Percentiles rank a stretch among this genome's conserved stretches.
Conservation (phyloP, 2,329 filamentous ascomycete species). For the Ophiostoma himal-ulmi region DNA sequence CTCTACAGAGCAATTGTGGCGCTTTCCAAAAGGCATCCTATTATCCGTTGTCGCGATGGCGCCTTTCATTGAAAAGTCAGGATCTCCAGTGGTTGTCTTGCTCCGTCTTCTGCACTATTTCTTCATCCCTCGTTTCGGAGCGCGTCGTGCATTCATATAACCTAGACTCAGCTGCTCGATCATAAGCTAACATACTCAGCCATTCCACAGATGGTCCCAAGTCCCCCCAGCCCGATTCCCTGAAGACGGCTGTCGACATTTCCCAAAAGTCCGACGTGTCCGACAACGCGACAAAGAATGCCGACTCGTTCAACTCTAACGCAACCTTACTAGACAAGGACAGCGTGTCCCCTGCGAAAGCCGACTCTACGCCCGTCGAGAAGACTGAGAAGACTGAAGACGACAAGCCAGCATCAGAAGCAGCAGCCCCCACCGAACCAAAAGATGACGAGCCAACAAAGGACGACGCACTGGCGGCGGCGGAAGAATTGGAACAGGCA, state of each 20-base stretch:
- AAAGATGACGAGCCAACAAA: not conserved
- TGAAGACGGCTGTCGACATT: not conserved
- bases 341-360: not conserved
- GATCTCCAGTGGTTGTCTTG: slow-evolving; percentile 1
- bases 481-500: not conserved
- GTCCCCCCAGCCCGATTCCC: not conserved
- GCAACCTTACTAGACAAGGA: not conserved
- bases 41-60: not conserved
- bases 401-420: not conserved
- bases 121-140: not conserved
- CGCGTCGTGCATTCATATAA: not conserved
- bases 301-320: slow-evolving; percentile 19
- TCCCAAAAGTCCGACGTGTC: not conserved
- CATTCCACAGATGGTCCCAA: slow-evolving; percentile 7
- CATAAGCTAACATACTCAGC: slow-evolving; percentile 2
- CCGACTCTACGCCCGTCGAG: slow-evolving; percentile 8
- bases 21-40: not conserved
- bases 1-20: not conserved
- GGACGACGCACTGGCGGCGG: not conserved
- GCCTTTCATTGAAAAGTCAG: not conserved
- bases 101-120: not conserved
- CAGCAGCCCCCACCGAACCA: not conserved
- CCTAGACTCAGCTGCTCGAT: too few relatives aligned
- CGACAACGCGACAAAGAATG: slow-evolving; percentile 19
- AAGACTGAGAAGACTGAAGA: not conserved